Percentiles rank a stretch among this genome's conserved stretches.
These are phyloP conservation scores for Helicosporidium sp. DNA, from an alignment of 139 green algal genomes.

Conservation along the genomic window DNA sequence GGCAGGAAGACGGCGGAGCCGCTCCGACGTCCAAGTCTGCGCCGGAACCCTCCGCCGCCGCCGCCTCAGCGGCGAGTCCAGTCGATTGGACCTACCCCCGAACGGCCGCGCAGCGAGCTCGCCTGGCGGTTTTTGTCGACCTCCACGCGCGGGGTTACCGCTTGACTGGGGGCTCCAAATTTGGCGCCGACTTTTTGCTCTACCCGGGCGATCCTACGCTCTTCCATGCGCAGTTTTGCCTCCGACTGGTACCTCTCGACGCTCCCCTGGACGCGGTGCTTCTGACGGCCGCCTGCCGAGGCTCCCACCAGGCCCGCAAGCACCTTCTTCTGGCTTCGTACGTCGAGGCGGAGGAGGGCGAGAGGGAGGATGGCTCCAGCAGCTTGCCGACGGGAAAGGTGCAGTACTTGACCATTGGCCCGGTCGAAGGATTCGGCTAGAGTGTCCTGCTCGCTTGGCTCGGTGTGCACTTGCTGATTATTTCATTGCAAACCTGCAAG, in stretches of 20 bases:
- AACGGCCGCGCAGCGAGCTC: conserved; percentile 12
- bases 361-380: neutral
- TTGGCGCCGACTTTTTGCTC: conserved; percentile 50
- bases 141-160: conserved; percentile 17
- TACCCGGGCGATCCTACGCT: conserved; percentile 54
- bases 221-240: conserved; percentile 54
- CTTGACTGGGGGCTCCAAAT: conserved; percentile 51
- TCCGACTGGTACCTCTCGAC: conserved; percentile 20
- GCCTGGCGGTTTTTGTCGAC: conserved; percentile 16
- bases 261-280: conserved; percentile 16
- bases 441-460: too few relatives aligned
- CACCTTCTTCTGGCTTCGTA: conserved; percentile 42
- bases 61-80: too few relatives aligned
- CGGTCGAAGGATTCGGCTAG: conserved; percentile 19
- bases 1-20: too few relatives aligned
- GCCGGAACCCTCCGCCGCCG: too few relatives aligned
- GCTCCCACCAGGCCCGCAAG: conserved; percentile 43
- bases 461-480: too few relatives aligned
- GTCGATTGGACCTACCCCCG: conserved; percentile 19
- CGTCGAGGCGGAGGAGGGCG: conserved; percentile 1
- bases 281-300: conserved; percentile 26
- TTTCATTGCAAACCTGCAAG: too few relatives aligned
- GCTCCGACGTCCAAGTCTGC: too few relatives aligned
- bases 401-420: conserved; percentile 10
- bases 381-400: neutral